Percentiles rank a stretch among this genome's conserved stretches.
phyloP scores from a whole-genome alignment of 2,329 filamentous ascomycete species.

The Xenoacremonium recifei region DNA sequence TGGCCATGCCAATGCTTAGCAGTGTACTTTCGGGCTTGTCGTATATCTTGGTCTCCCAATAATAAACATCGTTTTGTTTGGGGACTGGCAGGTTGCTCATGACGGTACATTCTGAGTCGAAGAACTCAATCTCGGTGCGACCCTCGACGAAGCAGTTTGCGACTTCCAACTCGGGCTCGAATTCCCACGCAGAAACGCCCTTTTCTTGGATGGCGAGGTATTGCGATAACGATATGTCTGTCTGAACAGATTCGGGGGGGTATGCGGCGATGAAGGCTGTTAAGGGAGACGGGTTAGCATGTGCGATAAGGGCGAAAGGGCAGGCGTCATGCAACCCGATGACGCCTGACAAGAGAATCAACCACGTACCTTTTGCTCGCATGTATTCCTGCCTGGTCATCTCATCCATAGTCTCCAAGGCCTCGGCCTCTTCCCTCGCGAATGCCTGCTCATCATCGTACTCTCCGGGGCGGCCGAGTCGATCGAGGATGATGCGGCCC shows the following conservation, averaged over 20 bases:
- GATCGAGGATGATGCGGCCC: conserved; percentile 89
- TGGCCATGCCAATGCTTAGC: conserved; percentile 90
- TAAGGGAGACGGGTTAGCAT: conserved; percentile 13
- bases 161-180: conserved; percentile 97
- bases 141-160: conserved; percentile 98
- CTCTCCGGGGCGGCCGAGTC: conserved; percentile 89
- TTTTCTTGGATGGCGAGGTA: conserved; percentile 99
- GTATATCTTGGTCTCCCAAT: conserved; percentile 99
- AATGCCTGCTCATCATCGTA: conserved; percentile 98
- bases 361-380: conserved; percentile 79
- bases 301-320: background rate
- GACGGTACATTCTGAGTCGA: conserved; percentile 95
- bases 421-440: conserved; percentile 89
- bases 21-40: conserved; percentile 90
- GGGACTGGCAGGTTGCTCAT: conserved; percentile 95
- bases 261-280: conserved; percentile 91
- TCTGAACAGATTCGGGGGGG: conserved; percentile 90
- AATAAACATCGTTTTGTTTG: conserved; percentile 99
- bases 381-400: conserved; percentile 86
- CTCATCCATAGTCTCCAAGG: conserved; percentile 93
- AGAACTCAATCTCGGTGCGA: conserved; percentile 97
- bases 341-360: background rate
- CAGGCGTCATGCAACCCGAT: background rate
- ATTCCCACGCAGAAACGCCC: conserved; percentile 99
- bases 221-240: conserved; percentile 95